Percentiles rank a stretch among this genome's conserved stretches.
Conservation (phyloP, 139 green algal species). For the Chlamydomonas schloesseri region DNA sequence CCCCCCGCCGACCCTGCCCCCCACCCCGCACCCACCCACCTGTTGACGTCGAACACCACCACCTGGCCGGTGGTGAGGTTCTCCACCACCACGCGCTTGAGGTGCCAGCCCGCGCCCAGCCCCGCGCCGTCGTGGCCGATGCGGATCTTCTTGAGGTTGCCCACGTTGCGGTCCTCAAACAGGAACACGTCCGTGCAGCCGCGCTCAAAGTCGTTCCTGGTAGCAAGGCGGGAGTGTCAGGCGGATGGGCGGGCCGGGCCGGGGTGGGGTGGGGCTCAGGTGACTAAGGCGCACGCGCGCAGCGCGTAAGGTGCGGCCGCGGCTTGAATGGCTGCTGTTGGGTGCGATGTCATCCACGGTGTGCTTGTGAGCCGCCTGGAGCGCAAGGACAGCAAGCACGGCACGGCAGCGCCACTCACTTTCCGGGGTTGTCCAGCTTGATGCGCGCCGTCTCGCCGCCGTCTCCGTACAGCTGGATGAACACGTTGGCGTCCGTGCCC, state of each 20-base stretch:
- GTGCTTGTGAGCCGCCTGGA: too few relatives aligned
- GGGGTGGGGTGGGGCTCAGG: not conserved
- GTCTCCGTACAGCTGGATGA: slow-evolving; percentile 67
- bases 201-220: slow-evolving; percentile 74
- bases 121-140: slow-evolving; percentile 74
- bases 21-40: not conserved
- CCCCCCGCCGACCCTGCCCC: not conserved
- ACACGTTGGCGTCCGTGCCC: slow-evolving; percentile 78
- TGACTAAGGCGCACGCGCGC: too few relatives aligned
- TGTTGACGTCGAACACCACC: slow-evolving; percentile 58
- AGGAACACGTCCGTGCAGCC: slow-evolving; percentile 71
- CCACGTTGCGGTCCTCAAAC: slow-evolving; percentile 61
- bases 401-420: not conserved
- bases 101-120: slow-evolving; percentile 71
- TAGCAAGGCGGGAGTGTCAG: too few relatives aligned
- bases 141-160: slow-evolving; percentile 56
- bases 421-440: slow-evolving; percentile 48
- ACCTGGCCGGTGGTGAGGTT: slow-evolving; percentile 67
- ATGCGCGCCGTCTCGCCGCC: slow-evolving; percentile 55
- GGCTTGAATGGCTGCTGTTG: too few relatives aligned
- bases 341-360: too few relatives aligned
- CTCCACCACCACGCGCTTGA: slow-evolving; percentile 71
- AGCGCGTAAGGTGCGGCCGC: too few relatives aligned
- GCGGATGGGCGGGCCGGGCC: too few relatives aligned
- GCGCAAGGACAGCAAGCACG: too few relatives aligned